Evolutionary conservation across 2,329 filamentous ascomycete species (phyloP).

Genomic region (Sclerotinia subarctica): DNA sequence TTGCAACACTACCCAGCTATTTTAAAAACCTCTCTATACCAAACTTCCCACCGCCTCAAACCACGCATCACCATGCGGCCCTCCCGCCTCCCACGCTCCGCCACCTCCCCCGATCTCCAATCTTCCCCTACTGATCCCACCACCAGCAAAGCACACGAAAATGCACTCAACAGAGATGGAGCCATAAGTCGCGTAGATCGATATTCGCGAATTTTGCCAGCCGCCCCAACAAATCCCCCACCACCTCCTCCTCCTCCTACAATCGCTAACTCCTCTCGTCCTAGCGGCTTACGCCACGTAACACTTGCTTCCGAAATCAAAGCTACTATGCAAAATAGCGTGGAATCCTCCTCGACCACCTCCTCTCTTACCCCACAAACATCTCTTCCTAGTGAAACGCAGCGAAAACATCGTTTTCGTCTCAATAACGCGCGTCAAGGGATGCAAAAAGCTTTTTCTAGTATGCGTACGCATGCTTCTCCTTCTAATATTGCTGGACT

Average conservation of each 20-base stretch:
- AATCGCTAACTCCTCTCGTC: not conserved
- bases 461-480: not conserved
- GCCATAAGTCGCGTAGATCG: slow-evolving; percentile 4
- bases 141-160: not conserved
- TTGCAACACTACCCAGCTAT: rapidly evolving
- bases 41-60: not conserved
- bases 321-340: not conserved
- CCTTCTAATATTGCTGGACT: not conserved
- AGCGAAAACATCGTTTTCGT: not conserved
- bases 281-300: not conserved
- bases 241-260: not conserved
- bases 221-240: not conserved
- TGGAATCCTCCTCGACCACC: not conserved
- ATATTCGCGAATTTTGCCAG: not conserved
- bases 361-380: not conserved
- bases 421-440: not conserved
- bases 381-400: not conserved
- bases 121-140: too few relatives aligned
- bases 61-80: not conserved
- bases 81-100: not conserved
- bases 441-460: slow-evolving; percentile 1
- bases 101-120: not conserved
- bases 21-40: not conserved
- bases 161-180: not conserved
- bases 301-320: not conserved